phyloP scores from a whole-genome alignment of 2,329 filamentous ascomycete genomes.

The Talaromyces atroroseus region DNA sequence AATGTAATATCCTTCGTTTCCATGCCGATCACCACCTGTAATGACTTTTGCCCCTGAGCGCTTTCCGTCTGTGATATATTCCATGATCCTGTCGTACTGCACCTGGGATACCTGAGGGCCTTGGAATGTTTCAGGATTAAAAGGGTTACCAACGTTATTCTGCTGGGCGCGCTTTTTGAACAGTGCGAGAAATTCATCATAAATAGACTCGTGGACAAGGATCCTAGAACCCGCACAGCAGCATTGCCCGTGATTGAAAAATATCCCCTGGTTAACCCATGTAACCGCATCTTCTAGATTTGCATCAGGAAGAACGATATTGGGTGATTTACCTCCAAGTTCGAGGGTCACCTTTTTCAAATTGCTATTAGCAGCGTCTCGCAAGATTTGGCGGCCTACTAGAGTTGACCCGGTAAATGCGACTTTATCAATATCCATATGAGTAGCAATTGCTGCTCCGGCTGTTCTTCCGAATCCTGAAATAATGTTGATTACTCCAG shows the following conservation, averaged over 20 bases:
- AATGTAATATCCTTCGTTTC: constrained; percentile 75
- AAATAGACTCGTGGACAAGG: constrained; percentile 54
- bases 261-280: constrained; percentile 43
- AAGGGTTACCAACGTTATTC: constrained; percentile 69
- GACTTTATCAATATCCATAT: constrained; percentile 52
- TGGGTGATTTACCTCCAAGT: constrained; percentile 52
- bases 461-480: constrained; percentile 56
- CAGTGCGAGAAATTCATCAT: constrained; percentile 51
- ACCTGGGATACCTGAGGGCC: constrained; percentile 74
- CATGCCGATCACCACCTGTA: constrained; percentile 62
- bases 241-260: constrained; percentile 52
- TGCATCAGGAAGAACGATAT: constrained; percentile 51
- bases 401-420: constrained; percentile 53
- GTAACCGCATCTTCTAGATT: constrained; percentile 33
- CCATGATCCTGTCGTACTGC: constrained; percentile 80
- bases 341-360: constrained; percentile 52
- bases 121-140: constrained; percentile 70
- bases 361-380: constrained; percentile 49
- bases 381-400: constrained; percentile 51
- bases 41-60: constrained; percentile 57
- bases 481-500: constrained; percentile 51
- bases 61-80: constrained; percentile 57
- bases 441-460: constrained; percentile 49
- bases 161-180: constrained; percentile 67
- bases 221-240: constrained; percentile 50